Evolutionary conservation across 1,139 yeast species (phyloP).

Genomic region (Blastobotrys elegans): DNA sequence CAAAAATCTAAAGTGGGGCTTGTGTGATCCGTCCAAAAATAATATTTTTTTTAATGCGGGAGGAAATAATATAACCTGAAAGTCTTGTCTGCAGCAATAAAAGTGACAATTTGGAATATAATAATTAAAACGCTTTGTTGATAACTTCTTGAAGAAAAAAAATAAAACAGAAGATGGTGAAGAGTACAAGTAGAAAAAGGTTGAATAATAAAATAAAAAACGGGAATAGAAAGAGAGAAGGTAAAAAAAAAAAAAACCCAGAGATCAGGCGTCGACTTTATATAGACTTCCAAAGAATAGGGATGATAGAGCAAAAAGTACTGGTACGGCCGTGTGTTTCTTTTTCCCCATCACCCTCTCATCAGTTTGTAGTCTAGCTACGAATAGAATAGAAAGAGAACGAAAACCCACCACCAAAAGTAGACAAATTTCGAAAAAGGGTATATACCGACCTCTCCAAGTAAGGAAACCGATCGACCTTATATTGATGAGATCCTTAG

Average conservation of each 20-base stretch:
- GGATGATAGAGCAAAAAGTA: background rate
- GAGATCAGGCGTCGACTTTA: constrained; percentile 7
- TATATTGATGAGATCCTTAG: background rate
- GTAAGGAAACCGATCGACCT: background rate
- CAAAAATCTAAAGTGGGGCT: background rate
- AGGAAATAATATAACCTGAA: background rate
- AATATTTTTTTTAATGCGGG: background rate
- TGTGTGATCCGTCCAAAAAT: background rate
- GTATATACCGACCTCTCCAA: background rate
- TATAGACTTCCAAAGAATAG: constrained; percentile 8
- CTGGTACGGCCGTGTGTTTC: background rate
- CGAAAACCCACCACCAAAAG: no score
- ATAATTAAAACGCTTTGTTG: background rate
- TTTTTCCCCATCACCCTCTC: background rate
- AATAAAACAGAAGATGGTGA: background rate
- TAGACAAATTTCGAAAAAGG: background rate
- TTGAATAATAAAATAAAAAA: background rate
- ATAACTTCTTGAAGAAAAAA: background rate
- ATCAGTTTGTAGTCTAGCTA: background rate
- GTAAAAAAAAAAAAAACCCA: constrained; percentile 2
- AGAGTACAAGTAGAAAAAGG: background rate
- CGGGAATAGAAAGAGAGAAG: background rate
- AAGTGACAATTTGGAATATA: background rate
- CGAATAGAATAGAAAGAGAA: no score
- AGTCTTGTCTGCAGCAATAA: background rate